Evolutionary conservation across 2,329 filamentous ascomycete species (phyloP).

Genomic region (Paramyrothecium sp.): DNA sequence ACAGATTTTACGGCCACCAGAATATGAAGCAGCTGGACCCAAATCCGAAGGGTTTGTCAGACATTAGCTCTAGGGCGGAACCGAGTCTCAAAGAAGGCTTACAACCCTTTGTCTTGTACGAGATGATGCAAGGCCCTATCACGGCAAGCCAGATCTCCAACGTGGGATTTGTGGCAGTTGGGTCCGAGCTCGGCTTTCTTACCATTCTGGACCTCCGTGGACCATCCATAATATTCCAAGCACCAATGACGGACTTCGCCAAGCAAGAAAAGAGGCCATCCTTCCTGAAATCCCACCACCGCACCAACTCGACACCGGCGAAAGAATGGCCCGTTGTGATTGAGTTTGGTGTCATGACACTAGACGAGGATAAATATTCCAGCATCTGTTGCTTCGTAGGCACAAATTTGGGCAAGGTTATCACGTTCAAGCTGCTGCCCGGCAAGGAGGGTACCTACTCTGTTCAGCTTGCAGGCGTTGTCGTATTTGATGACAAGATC

Average conservation of each 20-base stretch:
- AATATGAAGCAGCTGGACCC: conserved; percentile 47
- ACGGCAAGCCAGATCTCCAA: conserved; percentile 83
- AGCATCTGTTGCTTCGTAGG: conserved; percentile 92
- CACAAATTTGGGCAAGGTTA: conserved; percentile 78
- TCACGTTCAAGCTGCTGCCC: conserved; percentile 88
- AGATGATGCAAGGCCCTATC: conserved; percentile 80
- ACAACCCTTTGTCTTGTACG: conserved; percentile 75
- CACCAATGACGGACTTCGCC: conserved; percentile 68
- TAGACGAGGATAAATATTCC: conserved; percentile 93
- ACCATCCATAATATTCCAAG: conserved; percentile 78
- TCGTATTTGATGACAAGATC: conserved; percentile 65
- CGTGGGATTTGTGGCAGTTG: conserved; percentile 86
- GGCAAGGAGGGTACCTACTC: conserved; percentile 66
- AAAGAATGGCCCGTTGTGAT: conserved; percentile 78
- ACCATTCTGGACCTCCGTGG: conserved; percentile 86
- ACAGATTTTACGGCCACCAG: conserved; percentile 69
- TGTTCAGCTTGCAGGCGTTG: conserved; percentile 68
- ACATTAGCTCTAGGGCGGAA: conserved; percentile 73
- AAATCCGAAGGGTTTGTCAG: conserved; percentile 68
- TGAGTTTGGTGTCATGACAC: conserved; percentile 89
- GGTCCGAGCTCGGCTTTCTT: conserved; percentile 79
- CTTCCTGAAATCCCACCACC: conserved; percentile 54
- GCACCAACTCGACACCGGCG: conserved; percentile 30
- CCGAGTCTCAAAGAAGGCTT: conserved; percentile 73
- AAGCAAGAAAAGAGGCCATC: conserved; percentile 76